phyloP scores from a whole-genome alignment of 1,139 yeast species.

The Geotrichum fermentans region DNA sequence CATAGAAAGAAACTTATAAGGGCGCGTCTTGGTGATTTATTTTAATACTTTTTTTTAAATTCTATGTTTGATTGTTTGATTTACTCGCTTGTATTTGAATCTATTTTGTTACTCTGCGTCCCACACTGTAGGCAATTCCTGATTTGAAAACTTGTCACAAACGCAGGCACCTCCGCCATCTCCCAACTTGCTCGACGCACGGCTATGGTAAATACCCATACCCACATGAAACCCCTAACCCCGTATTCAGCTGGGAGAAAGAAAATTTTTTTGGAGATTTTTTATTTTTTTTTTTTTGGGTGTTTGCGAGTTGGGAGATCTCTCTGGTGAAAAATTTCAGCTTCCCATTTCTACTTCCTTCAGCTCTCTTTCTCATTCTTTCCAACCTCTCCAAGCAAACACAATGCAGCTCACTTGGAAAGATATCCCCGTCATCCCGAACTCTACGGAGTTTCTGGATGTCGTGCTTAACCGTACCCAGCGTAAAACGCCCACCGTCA shows the following conservation, averaged over 20 bases:
- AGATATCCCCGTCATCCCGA: slow-evolving; percentile 93
- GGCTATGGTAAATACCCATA: too few species aligned
- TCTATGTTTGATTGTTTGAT: too few species aligned
- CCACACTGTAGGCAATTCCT: too few species aligned
- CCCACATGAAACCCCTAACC: too few species aligned
- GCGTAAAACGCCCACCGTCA: slow-evolving; percentile 96
- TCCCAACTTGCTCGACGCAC: too few species aligned
- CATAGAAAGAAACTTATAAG: too few species aligned
- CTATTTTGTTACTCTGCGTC: too few species aligned
- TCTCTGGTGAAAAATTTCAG: background rate
- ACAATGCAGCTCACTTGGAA: slow-evolving; percentile 96
- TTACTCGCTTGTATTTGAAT: too few species aligned
- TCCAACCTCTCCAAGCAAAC: background rate
- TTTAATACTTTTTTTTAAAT: too few species aligned
- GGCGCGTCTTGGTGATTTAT: too few species aligned
- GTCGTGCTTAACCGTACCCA: slow-evolving; percentile 95
- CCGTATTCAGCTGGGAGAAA: slow-evolving; percentile 7
- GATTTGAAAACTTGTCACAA: too few species aligned
- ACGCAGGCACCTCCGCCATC: too few species aligned
- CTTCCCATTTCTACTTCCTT: background rate
- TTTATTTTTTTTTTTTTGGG: background rate
- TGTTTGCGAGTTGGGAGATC: background rate
- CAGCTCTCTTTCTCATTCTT: background rate
- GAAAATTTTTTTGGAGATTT: background rate
- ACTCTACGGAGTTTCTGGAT: slow-evolving; percentile 88